Evolutionary conservation across 192 early-diverging fungal genomes (phyloP).

Genomic region (Spizellomyces sp.): DNA sequence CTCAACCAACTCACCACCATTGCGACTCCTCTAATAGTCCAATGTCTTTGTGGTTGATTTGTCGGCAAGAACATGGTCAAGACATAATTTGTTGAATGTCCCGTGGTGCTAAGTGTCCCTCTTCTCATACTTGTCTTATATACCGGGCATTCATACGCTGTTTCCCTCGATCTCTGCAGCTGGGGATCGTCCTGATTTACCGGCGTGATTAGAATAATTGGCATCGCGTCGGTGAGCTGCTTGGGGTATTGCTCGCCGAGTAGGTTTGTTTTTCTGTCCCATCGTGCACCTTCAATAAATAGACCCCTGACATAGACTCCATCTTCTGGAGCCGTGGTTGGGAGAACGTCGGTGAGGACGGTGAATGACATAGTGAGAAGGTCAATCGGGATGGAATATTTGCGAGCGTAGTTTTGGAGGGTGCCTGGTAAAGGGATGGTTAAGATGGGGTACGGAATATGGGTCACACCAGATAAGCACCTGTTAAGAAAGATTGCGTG

Average conservation of each 20-base stretch:
- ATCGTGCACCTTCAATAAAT: conserved; percentile 62
- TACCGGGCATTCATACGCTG: conserved; percentile 58
- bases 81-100: conserved; percentile 64
- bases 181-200: conserved; percentile 47
- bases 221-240: conserved; percentile 57
- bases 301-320: conserved; percentile 61
- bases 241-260: conserved; percentile 56
- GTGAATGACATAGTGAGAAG: conserved; percentile 56
- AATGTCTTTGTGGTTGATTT: conserved; percentile 43
- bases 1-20: conserved; percentile 35
- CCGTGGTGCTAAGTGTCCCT: conserved; percentile 63
- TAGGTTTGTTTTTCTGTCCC: conserved; percentile 45
- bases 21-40: conserved; percentile 60
- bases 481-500: conserved; percentile 65
- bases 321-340: conserved; percentile 44
- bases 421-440: conserved; percentile 35
- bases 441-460: not conserved
- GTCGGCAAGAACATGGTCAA: conserved; percentile 53
- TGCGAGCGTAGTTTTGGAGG: conserved; percentile 67
- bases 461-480: conserved; percentile 22
- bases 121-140: conserved; percentile 63
- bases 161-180: conserved; percentile 30
- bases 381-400: conserved; percentile 67
- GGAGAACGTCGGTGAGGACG: conserved; percentile 46
- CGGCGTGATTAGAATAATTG: conserved; percentile 56